These are phyloP conservation scores for Lepiota subincarnata DNA, from an alignment of 768 basidiomycete species.

Conservation along the genomic window DNA sequence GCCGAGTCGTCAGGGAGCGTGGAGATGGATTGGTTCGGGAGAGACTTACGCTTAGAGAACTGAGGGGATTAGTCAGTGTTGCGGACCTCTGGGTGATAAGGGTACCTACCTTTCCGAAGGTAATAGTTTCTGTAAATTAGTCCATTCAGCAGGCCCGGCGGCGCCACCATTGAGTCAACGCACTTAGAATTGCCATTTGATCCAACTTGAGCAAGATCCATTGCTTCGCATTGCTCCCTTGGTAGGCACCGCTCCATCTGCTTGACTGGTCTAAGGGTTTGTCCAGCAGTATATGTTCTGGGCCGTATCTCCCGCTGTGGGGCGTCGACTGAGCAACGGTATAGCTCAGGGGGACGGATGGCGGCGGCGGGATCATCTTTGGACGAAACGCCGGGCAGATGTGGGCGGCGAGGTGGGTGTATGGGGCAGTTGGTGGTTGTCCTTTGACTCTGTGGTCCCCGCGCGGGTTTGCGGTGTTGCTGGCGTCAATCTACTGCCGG, in stretches of 20 bases:
- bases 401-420: neutral
- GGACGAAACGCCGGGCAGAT: neutral
- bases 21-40: neutral
- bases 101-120: slow-evolving; percentile 70
- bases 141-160: slow-evolving; percentile 1
- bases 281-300: slow-evolving; percentile 67
- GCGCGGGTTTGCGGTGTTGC: too few relatives aligned
- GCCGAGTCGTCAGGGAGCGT: slow-evolving; percentile 8
- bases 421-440: too few relatives aligned
- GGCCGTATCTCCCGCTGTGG: slow-evolving; percentile 64
- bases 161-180: slow-evolving; percentile 28
- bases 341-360: slow-evolving; percentile 36
- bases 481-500: too few relatives aligned
- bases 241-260: slow-evolving; percentile 72
- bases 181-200: slow-evolving; percentile 58
- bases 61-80: slow-evolving; percentile 19
- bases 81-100: neutral
- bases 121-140: slow-evolving; percentile 54
- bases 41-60: slow-evolving; percentile 39
- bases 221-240: slow-evolving; percentile 49
- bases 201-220: slow-evolving; percentile 72
- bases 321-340: slow-evolving; percentile 59
- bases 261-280: slow-evolving; percentile 60
- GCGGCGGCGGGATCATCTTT: slow-evolving; percentile 9
- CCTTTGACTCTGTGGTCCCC: too few relatives aligned